A percentile compares a stretch with the other conserved stretches of the same genome.
Evolutionary conservation across 768 basidiomycete species (phyloP).

Genomic region (Mycena galopus): DNA sequence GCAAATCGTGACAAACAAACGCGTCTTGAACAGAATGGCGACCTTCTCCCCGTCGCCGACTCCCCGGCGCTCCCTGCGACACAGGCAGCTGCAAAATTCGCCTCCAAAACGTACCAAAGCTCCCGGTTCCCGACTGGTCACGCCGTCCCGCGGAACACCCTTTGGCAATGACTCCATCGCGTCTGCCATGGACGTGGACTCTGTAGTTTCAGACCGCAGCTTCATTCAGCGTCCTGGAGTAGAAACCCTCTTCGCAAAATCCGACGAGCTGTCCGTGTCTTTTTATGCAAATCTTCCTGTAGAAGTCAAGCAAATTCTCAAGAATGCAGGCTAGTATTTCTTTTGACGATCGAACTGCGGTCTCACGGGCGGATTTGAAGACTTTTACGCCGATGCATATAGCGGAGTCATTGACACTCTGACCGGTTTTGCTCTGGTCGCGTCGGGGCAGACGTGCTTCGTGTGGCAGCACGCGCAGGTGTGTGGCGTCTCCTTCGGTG

Average conservation of each 20-base stretch:
- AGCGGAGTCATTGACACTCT: conserved; percentile 77
- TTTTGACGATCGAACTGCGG: conserved; percentile 5
- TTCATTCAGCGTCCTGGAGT: conserved; percentile 47
- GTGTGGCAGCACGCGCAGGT: conserved; percentile 88
- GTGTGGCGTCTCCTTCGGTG: conserved; percentile 27
- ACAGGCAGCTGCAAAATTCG: conserved; percentile 43
- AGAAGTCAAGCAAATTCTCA: conserved; percentile 80
- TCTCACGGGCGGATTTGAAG: conserved; percentile 49
- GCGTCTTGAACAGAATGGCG: conserved; percentile 57
- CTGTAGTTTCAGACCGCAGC: conserved; percentile 53
- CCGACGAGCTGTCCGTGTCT: conserved; percentile 74
- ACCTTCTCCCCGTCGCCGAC: conserved; percentile 73
- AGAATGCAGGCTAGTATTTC: conserved; percentile 68
- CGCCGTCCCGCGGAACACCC: conserved; percentile 49
- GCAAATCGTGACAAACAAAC: conserved; percentile 22
- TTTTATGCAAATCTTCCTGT: conserved; percentile 80
- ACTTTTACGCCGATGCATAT: conserved; percentile 77
- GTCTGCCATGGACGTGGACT: conserved; percentile 79
- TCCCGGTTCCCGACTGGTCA: conserved; percentile 56
- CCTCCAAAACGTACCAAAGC: conserved; percentile 48
- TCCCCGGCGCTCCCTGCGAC: conserved; percentile 66
- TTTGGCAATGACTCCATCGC: conserved; percentile 58
- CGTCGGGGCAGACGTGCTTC: conserved; percentile 81
- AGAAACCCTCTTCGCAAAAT: conserved; percentile 76
- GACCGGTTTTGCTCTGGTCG: conserved; percentile 82